phyloP scores from a whole-genome alignment of 768 basidiomycete species.

The Suillus discolor region DNA sequence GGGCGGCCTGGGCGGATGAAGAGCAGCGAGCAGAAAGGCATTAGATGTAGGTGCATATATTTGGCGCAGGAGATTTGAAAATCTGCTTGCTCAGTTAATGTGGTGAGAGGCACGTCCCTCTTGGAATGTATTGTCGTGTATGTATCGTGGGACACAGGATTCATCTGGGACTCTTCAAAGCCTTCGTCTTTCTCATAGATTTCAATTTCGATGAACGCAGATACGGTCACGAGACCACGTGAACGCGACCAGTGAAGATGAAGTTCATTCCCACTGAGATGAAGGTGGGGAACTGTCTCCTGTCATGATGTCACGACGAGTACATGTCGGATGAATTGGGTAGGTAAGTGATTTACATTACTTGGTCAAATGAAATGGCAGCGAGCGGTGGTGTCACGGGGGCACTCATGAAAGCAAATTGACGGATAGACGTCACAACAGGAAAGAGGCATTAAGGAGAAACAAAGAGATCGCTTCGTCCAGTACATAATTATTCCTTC shows the following conservation, averaged over 20 bases:
- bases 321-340: slow-evolving; percentile 24
- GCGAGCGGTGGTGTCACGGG: slow-evolving; percentile 12
- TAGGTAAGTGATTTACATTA: slow-evolving; percentile 38
- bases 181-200: background rate
- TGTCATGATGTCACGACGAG: background rate
- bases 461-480: slow-evolving; percentile 1
- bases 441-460: slow-evolving; percentile 13
- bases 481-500: slow-evolving; percentile 23
- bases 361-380: slow-evolving; percentile 17
- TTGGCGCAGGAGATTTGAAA: background rate
- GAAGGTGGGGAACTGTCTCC: slow-evolving; percentile 7
- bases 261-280: background rate
- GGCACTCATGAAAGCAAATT: slow-evolving; percentile 4
- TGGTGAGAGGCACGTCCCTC: background rate
- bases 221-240: background rate
- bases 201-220: background rate
- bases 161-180: background rate
- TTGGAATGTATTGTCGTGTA: slow-evolving; percentile 1
- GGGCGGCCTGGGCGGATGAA: slow-evolving; percentile 76
- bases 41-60: slow-evolving; percentile 11
- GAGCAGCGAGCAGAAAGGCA: slow-evolving; percentile 40
- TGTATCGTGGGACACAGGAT: background rate
- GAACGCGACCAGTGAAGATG: background rate
- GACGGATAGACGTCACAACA: slow-evolving; percentile 9
- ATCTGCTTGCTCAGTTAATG: background rate